Evolutionary conservation across 345 rosid genomes (phyloP), one percentile per base, ranked within the genome.

Genomic region (Salix brachista): DNA sequence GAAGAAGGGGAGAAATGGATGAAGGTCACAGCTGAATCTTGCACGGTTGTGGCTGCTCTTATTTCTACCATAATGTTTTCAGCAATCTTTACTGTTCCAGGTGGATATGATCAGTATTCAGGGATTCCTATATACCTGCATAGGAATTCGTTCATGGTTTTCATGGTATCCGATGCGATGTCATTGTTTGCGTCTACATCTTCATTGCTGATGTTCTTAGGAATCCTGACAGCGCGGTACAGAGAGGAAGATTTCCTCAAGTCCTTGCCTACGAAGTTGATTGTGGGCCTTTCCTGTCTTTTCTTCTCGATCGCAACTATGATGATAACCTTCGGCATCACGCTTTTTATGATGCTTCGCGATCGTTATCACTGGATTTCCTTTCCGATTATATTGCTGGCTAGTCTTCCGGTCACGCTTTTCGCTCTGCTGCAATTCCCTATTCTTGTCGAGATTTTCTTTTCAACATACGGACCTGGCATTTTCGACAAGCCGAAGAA

Each of bases 281-380:
- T 91, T 9, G 54, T 88, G 1, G 96, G 96, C 13, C 87, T 91
- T 26, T 87, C 89, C 1, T 65, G 86, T 64, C 87, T 91, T 23
- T 91, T 91, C 82, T 84, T 91, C 68, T 91, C 96, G 0, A 83
- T 91, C 54, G 91, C 88, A 58, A 86, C 92, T 0, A 91, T 91
- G 96, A 90, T 91, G 90, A 72, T 85, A 32, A 80, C 87, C 21
- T 91, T 87, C 70, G 89, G 86, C n/a, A 64, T 81, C 14, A 72
- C 91, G 6, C 79, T 91, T n/a, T 77, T 21, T 11, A 70, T 84
- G 23, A 44, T 85, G 41, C 80, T 89, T 50, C 76, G 32, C 4
- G 42, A 58, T 4, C 62, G 80, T 13, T 67, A 85, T 3, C 0
- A 78, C 1, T 91, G 89, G 93, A 65, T 85, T 69, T 71, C 73